phyloP scores from a whole-genome alignment of 179 eudicot species.

The Silene coronaria region DNA sequence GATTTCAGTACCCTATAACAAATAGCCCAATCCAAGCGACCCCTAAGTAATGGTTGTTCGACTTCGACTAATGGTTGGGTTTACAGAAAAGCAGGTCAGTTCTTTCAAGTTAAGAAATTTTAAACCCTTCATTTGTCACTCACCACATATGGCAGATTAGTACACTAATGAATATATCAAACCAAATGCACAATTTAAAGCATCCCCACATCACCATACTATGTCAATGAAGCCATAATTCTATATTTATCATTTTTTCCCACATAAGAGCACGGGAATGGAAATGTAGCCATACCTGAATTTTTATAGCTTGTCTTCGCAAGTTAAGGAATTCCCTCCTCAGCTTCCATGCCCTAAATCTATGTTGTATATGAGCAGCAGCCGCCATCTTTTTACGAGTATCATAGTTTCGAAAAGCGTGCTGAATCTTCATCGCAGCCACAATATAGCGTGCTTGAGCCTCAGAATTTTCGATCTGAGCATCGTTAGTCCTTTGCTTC shows the following conservation, averaged over 20 bases:
- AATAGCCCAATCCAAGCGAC: background rate
- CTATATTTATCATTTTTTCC: background rate
- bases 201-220: background rate
- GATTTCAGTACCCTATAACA: background rate
- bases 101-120: background rate
- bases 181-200: background rate
- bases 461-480: constrained; percentile 49
- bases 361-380: constrained; percentile 72
- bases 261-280: background rate
- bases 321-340: constrained; percentile 65
- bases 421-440: constrained; percentile 95
- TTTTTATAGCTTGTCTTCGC: constrained; percentile 72
- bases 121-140: background rate
- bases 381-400: constrained; percentile 54
- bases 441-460: constrained; percentile 63
- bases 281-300: constrained; percentile 56
- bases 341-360: constrained; percentile 80
- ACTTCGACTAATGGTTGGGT: background rate
- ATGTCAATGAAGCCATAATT: background rate
- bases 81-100: background rate
- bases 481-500: constrained; percentile 43
- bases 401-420: constrained; percentile 71
- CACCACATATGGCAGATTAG: background rate
- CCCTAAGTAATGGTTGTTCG: background rate
- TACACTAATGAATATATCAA: background rate